Percentiles rank a stretch among this genome's conserved stretches.
These are phyloP conservation scores for Piper longum DNA, from an alignment of 164 flowering plant species.

Conservation along the genomic window DNA sequence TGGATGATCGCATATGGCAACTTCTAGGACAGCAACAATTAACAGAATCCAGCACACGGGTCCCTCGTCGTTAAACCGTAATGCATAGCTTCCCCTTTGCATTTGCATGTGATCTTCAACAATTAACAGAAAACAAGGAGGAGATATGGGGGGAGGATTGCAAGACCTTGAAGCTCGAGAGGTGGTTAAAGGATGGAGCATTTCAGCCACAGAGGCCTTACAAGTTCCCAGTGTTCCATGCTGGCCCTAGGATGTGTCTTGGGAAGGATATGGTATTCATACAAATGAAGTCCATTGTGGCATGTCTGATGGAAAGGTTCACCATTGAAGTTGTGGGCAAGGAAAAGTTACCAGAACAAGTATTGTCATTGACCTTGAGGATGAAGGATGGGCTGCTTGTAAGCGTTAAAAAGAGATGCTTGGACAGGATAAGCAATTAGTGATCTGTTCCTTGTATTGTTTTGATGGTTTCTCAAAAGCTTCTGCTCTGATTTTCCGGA, in stretches of 20 bases:
- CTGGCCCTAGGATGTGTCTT: conserved; percentile 38
- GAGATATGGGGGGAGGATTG: conserved; percentile 48
- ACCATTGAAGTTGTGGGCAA: conserved; percentile 20
- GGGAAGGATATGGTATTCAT: conserved; percentile 49
- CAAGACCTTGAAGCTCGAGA: conserved; percentile 19
- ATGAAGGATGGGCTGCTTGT: conserved; percentile 40
- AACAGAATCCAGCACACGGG: no score
- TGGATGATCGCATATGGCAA: no score
- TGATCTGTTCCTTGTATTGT: no score
- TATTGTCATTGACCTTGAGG: conserved; percentile 18
- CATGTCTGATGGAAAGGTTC: conserved; percentile 30
- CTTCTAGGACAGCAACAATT: no score
- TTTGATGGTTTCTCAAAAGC: no score
- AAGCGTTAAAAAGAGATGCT: conserved; percentile 4
- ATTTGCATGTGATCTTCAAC: background rate
- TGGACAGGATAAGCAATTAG: no score
- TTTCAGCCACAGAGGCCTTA: conserved; percentile 25
- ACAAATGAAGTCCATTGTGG: conserved; percentile 45
- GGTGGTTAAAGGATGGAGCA: conserved; percentile 36
- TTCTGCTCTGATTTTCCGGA: no score
- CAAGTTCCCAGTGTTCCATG: conserved; percentile 27
- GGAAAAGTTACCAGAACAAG: conserved; percentile 23
- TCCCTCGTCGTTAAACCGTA: no score
- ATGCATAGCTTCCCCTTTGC: no score
- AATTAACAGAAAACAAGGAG: no score